A percentile compares a stretch with the other conserved stretches of the same genome.
phyloP scores from a whole-genome alignment of 2,329 filamentous ascomycete species.

The Fusarium sp. region DNA sequence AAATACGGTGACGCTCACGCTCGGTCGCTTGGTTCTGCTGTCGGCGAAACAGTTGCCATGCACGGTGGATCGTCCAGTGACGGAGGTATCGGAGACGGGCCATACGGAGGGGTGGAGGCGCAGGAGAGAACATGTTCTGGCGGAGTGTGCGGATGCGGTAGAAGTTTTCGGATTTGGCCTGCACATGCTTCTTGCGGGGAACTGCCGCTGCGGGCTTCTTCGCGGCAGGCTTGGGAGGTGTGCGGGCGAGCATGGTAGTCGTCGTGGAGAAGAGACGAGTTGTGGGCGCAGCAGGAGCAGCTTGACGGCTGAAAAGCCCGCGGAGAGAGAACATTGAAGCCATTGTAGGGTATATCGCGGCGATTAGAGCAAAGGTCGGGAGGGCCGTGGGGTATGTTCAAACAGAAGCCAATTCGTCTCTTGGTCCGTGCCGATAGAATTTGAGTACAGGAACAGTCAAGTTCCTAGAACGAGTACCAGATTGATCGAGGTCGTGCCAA shows the following conservation, averaged over 20 bases:
- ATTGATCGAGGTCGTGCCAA: not conserved
- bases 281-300: conserved; percentile 15
- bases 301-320: conserved; percentile 47
- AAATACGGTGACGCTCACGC: conserved; percentile 79
- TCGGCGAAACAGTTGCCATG: conserved; percentile 84
- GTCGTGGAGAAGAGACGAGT: conserved; percentile 50
- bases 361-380: not conserved
- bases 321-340: conserved; percentile 46
- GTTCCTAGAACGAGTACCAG: not conserved
- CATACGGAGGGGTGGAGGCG: conserved; percentile 81
- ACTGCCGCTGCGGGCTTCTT: conserved; percentile 38
- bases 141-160: conserved; percentile 58
- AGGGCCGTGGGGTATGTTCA: not conserved
- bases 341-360: conserved; percentile 40
- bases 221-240: conserved; percentile 42
- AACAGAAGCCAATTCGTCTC: not conserved
- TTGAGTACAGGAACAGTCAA: not conserved
- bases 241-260: conserved; percentile 47
- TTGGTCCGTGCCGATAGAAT: not conserved
- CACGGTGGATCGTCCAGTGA: conserved; percentile 99
- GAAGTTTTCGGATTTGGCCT: conserved; percentile 53
- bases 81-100: conserved; percentile 86
- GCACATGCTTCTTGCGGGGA: conserved; percentile 44
- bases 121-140: conserved; percentile 61
- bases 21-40: conserved; percentile 73